Conservation (phyloP, 805 yeast genomes). For the Starmerella sirachaensis region DNA sequence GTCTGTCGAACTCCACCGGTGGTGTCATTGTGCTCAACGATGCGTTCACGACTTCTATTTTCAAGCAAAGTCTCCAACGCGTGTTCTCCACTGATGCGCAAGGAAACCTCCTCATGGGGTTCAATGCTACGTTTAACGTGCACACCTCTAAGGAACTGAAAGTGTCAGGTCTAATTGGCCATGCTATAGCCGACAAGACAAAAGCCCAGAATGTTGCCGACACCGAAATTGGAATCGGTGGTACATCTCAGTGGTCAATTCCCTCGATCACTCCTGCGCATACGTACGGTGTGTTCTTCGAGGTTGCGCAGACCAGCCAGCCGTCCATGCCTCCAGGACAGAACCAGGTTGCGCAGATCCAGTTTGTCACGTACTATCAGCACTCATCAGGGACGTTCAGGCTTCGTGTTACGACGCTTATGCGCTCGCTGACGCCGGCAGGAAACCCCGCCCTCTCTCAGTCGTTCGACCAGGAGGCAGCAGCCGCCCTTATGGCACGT, state of each 20-base stretch:
- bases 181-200: conserved; percentile 58
- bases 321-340: conserved; percentile 24
- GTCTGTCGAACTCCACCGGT: conserved; percentile 73
- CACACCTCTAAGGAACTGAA: conserved; percentile 79
- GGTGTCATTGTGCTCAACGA: conserved; percentile 81
- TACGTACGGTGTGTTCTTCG: conserved; percentile 82
- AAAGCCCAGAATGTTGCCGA: conserved; percentile 68
- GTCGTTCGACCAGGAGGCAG: conserved; percentile 97
- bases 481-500: conserved; percentile 87
- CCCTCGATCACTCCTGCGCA: conserved; percentile 77
- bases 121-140: conserved; percentile 79
- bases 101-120: conserved; percentile 78
- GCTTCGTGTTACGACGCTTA: conserved; percentile 79
- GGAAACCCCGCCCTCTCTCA: conserved; percentile 44
- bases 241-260: conserved; percentile 78
- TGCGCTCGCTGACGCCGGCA: conserved; percentile 39
- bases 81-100: conserved; percentile 78
- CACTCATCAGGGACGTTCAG: conserved; percentile 89
- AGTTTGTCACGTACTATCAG: conserved; percentile 84
- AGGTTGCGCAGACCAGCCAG: conserved; percentile 38
- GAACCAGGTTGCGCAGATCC: conserved; percentile 35
- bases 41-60: conserved; percentile 88
- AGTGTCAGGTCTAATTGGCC: conserved; percentile 87
- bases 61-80: conserved; percentile 82
- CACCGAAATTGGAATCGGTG: conserved; percentile 87